Base-by-base conservation (phyloP, 768 basidiomycete species). In the Tephrocybe rancida region DNA sequence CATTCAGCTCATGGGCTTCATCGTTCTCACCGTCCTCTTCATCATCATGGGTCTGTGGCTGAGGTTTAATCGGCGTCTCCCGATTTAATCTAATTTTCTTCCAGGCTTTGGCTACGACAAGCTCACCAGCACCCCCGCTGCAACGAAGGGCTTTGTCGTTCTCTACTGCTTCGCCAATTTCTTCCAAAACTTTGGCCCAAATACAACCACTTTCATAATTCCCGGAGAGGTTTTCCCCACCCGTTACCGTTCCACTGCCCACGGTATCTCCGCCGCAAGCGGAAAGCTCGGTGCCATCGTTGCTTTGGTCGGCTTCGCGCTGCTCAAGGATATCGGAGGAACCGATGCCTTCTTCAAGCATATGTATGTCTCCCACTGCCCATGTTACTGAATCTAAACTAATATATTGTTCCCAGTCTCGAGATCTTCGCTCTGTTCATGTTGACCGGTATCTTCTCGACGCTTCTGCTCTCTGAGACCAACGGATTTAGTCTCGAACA, bases 101-200 rank as follows among this genome's bases (percentile, higher is more conserved):
- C n/a, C 54, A 86, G 87, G 88, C 56, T 90, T 90, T 66, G 86
- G 71, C 11, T 90, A 81, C 57, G 76, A 87, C 64, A 77, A 72
- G 60, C 75, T 85, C 48, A 84, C 42, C 44, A 75, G 77, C 26
- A 79, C 76, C 1, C 3, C 59, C 2, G 9, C 66, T 1, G 67
- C 72, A 19, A 76, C 44, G 14, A 82, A 83, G 30, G 89, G 77
- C 2, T 92, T 94, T 67, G 85, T 91, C 45, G 87, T 88, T 73
- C 80, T 91, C 22, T 94, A 93, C 74, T 90, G 90, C 66, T 74
- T 94, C n/a, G 81, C 90, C 61, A 88, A 90, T 67, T 92, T 92
- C 74, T 91, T 92, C 87, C 87, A 90, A 74, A 93, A 93, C 72
- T 93, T 92, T 56, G 91, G 89, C 1, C 88, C 87, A 7, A 90